Base-by-base conservation (phyloP, 345 rosid genomes). In the Acer negundo region DNA sequence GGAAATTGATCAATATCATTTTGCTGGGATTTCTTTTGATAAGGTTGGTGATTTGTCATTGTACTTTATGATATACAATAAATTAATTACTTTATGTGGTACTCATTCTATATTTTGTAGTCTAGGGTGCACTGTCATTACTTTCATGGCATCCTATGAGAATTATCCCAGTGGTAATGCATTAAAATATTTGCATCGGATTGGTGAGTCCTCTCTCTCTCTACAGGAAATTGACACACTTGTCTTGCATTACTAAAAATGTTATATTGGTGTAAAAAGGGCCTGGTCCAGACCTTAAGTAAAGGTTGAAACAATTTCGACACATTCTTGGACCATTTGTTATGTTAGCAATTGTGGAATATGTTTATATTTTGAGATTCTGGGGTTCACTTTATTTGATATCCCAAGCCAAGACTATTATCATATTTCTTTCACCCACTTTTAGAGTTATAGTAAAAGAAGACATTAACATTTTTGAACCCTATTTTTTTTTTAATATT, bases 91-190 rank as follows among this genome's bases (percentile, higher is more conserved):
- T 73, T 24, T 67, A 31, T 79, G n/a, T 75, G 62, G 62, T 73
- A 72, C 78, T 84, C 79, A 77, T 49, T 61, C 79, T 80, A 56
- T 69, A n/a, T 80, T 80, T 62, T 92, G 80, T 86, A 96, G 99
- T 91, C 88, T 91, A 82, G 98, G 97, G 82, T 94, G 94, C 84
- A 90, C 97, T 7, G 75, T 79, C 78, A 62, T 91, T 76, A 72
- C 89, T 78, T 94, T 91, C 88, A 71, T 88, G 95, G 99, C 99
- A 11, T 96, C 97, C 16, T 92, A 87, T 79, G 85, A 86, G 86
- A 96, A 94, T 77, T 96, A 96, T 86, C 97, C 98, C 72, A 90
- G 98, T 64, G 95, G 98, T 77, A 85, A 89, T 81, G 97, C 99
- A 62, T 84, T 96, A 65, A 90, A 86, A 78, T 85, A 86, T 78